Base-by-base conservation (phyloP, 2,329 filamentous ascomycete species). In the Cladophialophora chaetospira region DNA sequence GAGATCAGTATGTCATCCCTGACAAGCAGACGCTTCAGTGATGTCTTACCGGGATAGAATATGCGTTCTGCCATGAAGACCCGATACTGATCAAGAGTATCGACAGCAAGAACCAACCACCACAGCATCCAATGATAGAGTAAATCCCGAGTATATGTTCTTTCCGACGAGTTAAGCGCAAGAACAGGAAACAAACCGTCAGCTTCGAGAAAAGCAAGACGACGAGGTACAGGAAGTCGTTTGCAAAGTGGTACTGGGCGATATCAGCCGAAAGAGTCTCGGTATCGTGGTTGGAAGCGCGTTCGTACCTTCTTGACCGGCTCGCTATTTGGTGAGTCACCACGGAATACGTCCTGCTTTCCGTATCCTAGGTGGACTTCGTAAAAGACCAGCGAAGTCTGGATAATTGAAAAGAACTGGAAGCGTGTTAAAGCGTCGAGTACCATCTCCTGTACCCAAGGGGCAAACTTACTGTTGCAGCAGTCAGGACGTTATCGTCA, bases 141-240 rank as follows among this genome's bases (percentile, higher is more conserved):
- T 69, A 71, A 3, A 74, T 70, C 2, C 69, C 66, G 11, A 68
- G 50, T 9, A 70, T 69, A 62, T 80, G 77, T 4, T 61, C 62
- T 48, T 71, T 72, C 25, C 75, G 70, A 5, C 75, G 75, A 2
- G 76, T 76, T 13, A 80, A 67, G 4, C 77, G 75, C 17, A 76
- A 66, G 51, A 77, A 73, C 9, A 80, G 72, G 13, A 74, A 69
- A 4, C 73, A 68, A 33, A 77, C 70, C 6, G 73, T 73, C 52
- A 68, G 69, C 61, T 79, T 79, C 3, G 75, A 75, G 13, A 77
- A 66, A 58, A 73, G 77, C 17, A 78, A 60, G 0, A 69, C 66
- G 28, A 75, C 36, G 38, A 79, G 61, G 50, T 73, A 75, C 52
- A 80, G 67, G n/a, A 77, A 65, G 56, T 80, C 73, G 57, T 71